Base-by-base conservation (phyloP, 306 rosid species). In the Malus sylvestris region DNA sequence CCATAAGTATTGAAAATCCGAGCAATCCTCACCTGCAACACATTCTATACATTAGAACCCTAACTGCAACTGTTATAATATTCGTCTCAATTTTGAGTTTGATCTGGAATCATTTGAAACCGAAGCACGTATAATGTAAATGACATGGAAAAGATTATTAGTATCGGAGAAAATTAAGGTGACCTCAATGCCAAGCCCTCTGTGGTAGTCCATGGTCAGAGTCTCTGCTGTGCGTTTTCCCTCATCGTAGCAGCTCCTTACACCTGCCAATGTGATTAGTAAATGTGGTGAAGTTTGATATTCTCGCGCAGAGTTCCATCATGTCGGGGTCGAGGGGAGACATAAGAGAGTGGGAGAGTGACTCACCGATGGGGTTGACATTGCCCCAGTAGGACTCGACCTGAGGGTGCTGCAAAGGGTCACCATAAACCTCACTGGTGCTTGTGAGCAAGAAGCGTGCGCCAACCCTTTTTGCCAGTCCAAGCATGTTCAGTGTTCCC, bases 181-280 rank as follows among this genome's bases (percentile, higher is more conserved):
- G 4, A 93, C 98, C 98, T 93, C 97, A 83, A 93, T 83, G 77
- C 94, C 98, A 76, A 87, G 91, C 71, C 98, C 96, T 84, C 97
- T 87, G 76, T 93, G 98, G 73, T 93, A 93, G 76, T 93, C 98
- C 98, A 93, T 90, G 44, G 84, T 81, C 80, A 93, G 72, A 20
- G 98, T 93, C 85, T 93, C 98, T 15, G 98, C 98, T 22, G 96
- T 90, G 55, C 97, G 96, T 79, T 93, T 93, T 16, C 98, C 97
- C 84, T 91, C 98, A 63, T 93, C 98, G 35, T 93, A 93, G 82
- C 98, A 93, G 71, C 96, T 94, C 77, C 98, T 87, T 1, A 94
- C 97, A 76, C 98, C 98, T 93, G 86, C 61, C 62, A 74, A 61
- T 10, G 6, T 59, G 15, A 22, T 22, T 59, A 2, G 8, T 59